phyloP scores from a whole-genome alignment of 139 green algal genomes.

The Auxenochlorella protothecoides region DNA sequence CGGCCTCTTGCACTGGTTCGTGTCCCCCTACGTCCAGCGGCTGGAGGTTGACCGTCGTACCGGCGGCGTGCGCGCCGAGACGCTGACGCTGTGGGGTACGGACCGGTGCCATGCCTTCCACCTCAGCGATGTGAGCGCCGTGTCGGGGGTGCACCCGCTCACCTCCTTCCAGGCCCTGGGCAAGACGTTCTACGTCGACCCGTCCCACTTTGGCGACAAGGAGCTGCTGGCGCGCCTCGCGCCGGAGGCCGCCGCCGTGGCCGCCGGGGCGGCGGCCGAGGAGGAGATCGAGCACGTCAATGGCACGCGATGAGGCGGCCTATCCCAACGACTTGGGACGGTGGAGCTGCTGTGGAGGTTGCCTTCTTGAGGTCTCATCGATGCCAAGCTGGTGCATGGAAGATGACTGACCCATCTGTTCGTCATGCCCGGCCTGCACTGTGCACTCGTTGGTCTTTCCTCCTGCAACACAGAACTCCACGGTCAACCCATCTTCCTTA shows the following conservation, averaged over 20 bases:
- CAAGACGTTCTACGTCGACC: constrained; percentile 2
- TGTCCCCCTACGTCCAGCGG: constrained; percentile 16
- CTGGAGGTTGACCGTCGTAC: constrained; percentile 5
- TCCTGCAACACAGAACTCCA: too few relatives aligned
- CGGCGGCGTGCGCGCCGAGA: constrained; percentile 5
- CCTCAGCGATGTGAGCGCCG: constrained; percentile 14
- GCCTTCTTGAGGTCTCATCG: too few relatives aligned
- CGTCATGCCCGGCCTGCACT: too few relatives aligned
- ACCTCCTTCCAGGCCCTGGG: constrained; percentile 20
- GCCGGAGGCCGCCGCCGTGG: constrained; percentile 8
- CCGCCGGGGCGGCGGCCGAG: neutral
- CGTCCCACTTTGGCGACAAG: constrained; percentile 25
- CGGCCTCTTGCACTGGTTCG: constrained; percentile 37
- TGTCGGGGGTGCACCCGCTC: constrained; percentile 28
- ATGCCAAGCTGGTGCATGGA: too few relatives aligned
- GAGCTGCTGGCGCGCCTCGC: constrained; percentile 25
- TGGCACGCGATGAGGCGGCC: too few relatives aligned
- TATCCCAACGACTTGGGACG: too few relatives aligned
- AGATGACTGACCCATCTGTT: too few relatives aligned
- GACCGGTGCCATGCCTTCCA: constrained; percentile 5
- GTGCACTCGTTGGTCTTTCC: too few relatives aligned
- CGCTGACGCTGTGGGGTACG: constrained; percentile 20
- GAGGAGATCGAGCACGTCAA: neutral
- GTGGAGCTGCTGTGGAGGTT: too few relatives aligned
- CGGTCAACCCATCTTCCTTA: too few relatives aligned